phyloP scores from a whole-genome alignment of 257 asterid species.

The Solanum verrucosum region DNA sequence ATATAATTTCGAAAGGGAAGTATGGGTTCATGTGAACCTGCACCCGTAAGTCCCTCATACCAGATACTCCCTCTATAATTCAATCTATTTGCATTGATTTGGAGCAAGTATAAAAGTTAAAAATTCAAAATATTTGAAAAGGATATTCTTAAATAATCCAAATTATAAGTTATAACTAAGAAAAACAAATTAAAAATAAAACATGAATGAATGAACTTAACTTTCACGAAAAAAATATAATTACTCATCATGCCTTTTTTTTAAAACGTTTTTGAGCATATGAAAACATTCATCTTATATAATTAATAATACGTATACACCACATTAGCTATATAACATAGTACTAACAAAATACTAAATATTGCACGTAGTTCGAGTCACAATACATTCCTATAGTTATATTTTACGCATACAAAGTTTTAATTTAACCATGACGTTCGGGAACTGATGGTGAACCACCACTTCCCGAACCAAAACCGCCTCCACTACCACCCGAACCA shows the following conservation, averaged over 20 bases:
- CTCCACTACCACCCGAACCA: conserved; percentile 6
- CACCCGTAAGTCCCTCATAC: not conserved
- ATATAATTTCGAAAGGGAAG: fast-evolving
- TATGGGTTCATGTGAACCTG: too few relatives aligned
- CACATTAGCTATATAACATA: not conserved
- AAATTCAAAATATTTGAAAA: not conserved
- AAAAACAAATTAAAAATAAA: not conserved
- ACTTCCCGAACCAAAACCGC: conserved; percentile 1
- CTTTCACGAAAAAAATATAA: not conserved
- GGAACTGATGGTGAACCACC: conserved; percentile 1
- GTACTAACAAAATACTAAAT: not conserved
- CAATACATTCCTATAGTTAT: not conserved
- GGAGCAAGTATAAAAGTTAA: not conserved
- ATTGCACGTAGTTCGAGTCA: not conserved
- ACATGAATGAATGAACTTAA: not conserved
- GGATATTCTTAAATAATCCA: not conserved
- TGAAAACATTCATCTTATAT: not conserved
- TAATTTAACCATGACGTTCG: not conserved
- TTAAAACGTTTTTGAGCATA: not conserved
- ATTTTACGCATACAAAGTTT: not conserved
- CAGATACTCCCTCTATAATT: not conserved
- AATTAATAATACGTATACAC: not conserved
- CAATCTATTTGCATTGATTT: too few relatives aligned
- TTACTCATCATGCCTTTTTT: not conserved
- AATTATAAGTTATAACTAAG: not conserved